A percentile compares a stretch with the other conserved stretches of the same genome.
Conservation (phyloP, 2,329 filamentous ascomycete species). For the Penicillium sp. region DNA sequence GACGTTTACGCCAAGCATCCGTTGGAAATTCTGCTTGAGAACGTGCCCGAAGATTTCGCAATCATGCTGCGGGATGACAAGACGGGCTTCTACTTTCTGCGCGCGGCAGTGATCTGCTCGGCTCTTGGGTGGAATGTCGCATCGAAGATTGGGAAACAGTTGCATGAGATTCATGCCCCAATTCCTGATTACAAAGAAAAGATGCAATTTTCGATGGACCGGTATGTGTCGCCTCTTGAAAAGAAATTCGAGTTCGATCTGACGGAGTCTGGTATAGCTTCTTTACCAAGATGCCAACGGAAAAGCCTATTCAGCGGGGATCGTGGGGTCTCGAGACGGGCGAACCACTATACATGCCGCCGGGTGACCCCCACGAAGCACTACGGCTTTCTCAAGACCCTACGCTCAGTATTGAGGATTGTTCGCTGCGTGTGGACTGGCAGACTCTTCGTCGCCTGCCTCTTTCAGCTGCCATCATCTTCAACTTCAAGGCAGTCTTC, state of each 20-base stretch:
- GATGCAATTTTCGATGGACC: constrained; percentile 82
- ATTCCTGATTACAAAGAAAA: constrained; percentile 84
- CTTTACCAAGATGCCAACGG: constrained; percentile 70
- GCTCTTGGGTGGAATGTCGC: constrained; percentile 73
- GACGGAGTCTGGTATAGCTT: constrained; percentile 48
- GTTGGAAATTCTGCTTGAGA: constrained; percentile 65
- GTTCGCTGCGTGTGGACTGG: constrained; percentile 76
- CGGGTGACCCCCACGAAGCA: constrained; percentile 59
- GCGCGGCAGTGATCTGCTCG: constrained; percentile 72
- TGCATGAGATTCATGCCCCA: constrained; percentile 65
- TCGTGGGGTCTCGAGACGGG: constrained; percentile 79
- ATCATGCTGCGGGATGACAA: constrained; percentile 66
- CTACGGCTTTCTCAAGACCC: constrained; percentile 56
- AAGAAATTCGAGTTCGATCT: background rate
- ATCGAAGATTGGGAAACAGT: constrained; percentile 64
- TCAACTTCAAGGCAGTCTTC: constrained; percentile 86
- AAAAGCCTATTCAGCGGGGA: constrained; percentile 73
- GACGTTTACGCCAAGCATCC: constrained; percentile 60
- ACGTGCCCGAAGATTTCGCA: constrained; percentile 79
- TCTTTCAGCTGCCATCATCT: constrained; percentile 67
- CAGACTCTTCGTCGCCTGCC: constrained; percentile 77
- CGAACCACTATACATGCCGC: constrained; percentile 68
- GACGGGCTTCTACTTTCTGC: constrained; percentile 67
- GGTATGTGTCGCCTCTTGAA: constrained; percentile 45
- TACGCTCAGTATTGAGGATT: constrained; percentile 53